Evolutionary conservation across 805 yeast genomes (phyloP).

Genomic region (Saccharomycopsis fermentans): DNA sequence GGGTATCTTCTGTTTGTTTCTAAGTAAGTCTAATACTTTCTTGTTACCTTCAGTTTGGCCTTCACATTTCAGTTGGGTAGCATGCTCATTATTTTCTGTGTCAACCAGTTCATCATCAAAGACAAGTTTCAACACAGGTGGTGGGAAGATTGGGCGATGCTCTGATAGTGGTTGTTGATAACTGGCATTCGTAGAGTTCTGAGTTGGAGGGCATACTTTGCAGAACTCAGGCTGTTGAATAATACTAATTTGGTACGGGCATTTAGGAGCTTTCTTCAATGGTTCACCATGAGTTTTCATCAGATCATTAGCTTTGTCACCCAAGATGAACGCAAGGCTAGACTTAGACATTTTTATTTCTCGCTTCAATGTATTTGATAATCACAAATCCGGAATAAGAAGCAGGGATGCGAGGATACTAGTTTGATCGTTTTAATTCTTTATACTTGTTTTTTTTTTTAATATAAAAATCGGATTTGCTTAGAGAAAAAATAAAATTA

Average conservation of each 20-base stretch:
- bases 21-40: conserved; percentile 12
- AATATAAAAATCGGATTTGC: too few relatives aligned
- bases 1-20: conserved; percentile 9
- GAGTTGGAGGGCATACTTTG: conserved; percentile 23
- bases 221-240: conserved; percentile 26
- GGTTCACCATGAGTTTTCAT: background rate
- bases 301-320: background rate
- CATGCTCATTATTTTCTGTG: background rate
- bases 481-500: too few relatives aligned
- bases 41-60: background rate
- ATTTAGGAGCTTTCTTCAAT: background rate
- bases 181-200: conserved; percentile 5
- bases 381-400: background rate
- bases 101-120: conserved; percentile 6
- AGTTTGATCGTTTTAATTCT: too few relatives aligned
- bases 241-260: conserved; percentile 11
- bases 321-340: conserved; percentile 10
- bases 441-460: too few relatives aligned
- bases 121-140: conserved; percentile 24
- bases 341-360: conserved; percentile 11
- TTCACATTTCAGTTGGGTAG: background rate
- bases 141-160: conserved; percentile 28
- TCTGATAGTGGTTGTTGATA: conserved; percentile 24
- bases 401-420: background rate
- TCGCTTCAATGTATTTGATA: background rate